These are phyloP conservation scores for Kwoniella heveanensis DNA, from an alignment of 768 basidiomycete genomes.

Conservation along the genomic window DNA sequence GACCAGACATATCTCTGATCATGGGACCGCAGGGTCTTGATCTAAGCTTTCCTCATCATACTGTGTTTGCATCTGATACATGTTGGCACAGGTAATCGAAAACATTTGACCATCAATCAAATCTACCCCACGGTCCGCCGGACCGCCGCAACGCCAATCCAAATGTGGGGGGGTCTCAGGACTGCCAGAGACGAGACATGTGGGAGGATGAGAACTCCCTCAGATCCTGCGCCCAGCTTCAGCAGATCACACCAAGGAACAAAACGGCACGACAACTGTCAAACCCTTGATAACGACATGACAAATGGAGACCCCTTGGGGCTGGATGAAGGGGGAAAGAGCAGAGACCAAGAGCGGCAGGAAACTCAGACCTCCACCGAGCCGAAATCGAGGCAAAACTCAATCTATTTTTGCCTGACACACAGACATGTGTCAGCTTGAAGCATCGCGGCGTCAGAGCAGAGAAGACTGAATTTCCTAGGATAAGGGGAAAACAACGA, in stretches of 20 bases:
- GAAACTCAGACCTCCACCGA: too few species aligned
- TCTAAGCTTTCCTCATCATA: neutral
- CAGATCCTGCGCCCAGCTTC: too few species aligned
- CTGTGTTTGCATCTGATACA: neutral
- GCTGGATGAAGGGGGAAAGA: neutral
- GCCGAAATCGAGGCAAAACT: too few species aligned
- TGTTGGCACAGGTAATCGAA: neutral
- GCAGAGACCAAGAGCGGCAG: too few species aligned
- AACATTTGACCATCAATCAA: neutral
- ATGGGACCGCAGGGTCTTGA: neutral
- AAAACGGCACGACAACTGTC: too few species aligned
- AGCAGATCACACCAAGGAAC: too few species aligned
- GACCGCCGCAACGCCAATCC: slow-evolving; percentile 11
- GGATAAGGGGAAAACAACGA: neutral
- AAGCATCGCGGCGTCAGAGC: neutral
- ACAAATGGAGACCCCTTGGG: neutral
- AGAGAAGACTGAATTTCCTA: neutral
- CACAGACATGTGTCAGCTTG: neutral
- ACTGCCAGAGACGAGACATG: neutral
- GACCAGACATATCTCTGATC: neutral
- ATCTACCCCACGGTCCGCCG: slow-evolving; percentile 23
- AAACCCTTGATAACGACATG: neutral
- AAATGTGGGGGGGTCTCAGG: neutral
- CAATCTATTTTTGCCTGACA: neutral
- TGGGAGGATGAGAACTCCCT: too few species aligned